Evolutionary conservation across 2,329 filamentous ascomycete genomes (phyloP).

Genomic region (Phialocephala subalpina): DNA sequence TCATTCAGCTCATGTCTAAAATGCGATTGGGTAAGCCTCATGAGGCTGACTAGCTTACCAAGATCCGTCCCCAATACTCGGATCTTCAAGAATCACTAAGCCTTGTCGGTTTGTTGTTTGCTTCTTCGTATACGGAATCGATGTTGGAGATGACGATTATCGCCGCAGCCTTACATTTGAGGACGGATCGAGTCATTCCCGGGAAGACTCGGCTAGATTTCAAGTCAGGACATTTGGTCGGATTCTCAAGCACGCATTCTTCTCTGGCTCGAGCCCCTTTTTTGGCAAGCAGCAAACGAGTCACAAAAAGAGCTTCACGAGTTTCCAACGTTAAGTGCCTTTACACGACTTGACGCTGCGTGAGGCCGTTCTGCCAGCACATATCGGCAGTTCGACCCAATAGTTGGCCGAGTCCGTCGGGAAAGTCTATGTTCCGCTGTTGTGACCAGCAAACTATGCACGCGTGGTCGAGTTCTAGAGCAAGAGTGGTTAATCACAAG

Average conservation of each 20-base stretch:
- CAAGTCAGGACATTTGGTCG: not conserved
- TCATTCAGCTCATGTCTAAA: not conserved
- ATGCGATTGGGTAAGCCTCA: not conserved
- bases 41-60: constrained; percentile 1
- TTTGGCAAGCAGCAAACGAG: not conserved
- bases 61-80: constrained; percentile 4
- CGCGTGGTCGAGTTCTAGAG: not conserved
- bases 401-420: not conserved
- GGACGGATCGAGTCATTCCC: not conserved
- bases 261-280: not conserved
- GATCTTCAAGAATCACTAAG: not conserved
- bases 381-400: not conserved
- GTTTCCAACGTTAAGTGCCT: not conserved
- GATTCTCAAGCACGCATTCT: not conserved
- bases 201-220: not conserved
- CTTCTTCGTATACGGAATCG: not conserved
- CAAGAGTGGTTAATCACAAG: not conserved
- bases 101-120: not conserved
- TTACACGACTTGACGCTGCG: not conserved
- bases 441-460: constrained; percentile 6
- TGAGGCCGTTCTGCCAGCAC: not conserved
- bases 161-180: not conserved
- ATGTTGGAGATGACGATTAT: not conserved
- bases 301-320: not conserved
- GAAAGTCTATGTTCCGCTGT: not conserved